Percentiles rank a stretch among this genome's conserved stretches.
Evolutionary conservation across 345 rosid species (phyloP).

Genomic region (Gossypium anomalum): DNA sequence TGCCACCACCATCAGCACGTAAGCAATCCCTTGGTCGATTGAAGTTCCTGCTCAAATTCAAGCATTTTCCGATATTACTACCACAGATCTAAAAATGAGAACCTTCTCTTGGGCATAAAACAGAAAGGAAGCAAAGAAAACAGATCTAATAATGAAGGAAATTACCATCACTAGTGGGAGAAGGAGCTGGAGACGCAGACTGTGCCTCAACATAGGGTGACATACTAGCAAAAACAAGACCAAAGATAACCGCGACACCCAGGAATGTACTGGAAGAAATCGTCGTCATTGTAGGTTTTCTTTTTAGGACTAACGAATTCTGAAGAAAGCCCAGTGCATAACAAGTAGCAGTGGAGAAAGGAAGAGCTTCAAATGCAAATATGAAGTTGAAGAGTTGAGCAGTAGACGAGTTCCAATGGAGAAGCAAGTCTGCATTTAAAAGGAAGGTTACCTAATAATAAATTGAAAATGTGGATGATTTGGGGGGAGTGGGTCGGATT

Average conservation of each 20-base stretch:
- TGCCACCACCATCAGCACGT: constrained; percentile 66
- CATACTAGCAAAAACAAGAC: constrained; percentile 29
- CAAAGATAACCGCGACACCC: constrained; percentile 21
- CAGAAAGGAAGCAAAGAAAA: not conserved
- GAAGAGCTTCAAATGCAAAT: not conserved
- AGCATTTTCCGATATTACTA: not conserved
- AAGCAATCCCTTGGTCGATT: constrained; percentile 71
- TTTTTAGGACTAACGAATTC: not conserved
- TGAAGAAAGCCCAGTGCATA: not conserved
- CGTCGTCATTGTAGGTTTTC: not conserved
- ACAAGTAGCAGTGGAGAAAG: not conserved
- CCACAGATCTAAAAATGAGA: constrained; percentile 1
- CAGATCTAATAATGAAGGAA: constrained; percentile 5
- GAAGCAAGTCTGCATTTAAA: not conserved
- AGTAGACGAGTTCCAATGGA: not conserved
- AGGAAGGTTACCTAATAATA: not conserved
- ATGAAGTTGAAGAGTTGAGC: not conserved
- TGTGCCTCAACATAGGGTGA: constrained; percentile 36
- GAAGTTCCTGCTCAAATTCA: constrained; percentile 43
- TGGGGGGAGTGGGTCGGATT: not conserved
- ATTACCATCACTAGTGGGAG: constrained; percentile 67
- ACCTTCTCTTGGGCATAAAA: no score
- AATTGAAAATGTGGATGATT: not conserved
- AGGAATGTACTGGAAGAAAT: constrained; percentile 17
- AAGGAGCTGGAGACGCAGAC: constrained; percentile 47